Evolutionary conservation across 805 yeast genomes (phyloP).

Genomic region (Crinitomyces ghanaensis): DNA sequence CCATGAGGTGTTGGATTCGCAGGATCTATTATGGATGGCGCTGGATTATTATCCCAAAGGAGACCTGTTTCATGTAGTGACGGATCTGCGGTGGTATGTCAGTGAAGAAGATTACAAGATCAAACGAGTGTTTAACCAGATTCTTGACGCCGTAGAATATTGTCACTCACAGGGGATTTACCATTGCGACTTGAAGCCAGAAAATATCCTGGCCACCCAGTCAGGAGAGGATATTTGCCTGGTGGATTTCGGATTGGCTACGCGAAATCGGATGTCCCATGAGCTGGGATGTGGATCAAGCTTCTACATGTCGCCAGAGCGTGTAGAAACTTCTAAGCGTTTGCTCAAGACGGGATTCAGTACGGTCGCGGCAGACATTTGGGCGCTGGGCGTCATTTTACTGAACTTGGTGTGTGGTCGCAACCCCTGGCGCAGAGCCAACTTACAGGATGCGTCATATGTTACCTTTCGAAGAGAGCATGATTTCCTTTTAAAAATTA

Average conservation of each 20-base stretch:
- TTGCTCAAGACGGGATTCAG: constrained; percentile 32
- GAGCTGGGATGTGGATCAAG: constrained; percentile 77
- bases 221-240: constrained; percentile 42
- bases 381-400: constrained; percentile 77
- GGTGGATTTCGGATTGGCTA: constrained; percentile 85
- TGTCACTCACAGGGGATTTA: constrained; percentile 70
- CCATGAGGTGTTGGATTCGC: constrained; percentile 56
- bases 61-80: constrained; percentile 72
- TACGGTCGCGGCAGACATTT: constrained; percentile 68
- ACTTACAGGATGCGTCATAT: constrained; percentile 54
- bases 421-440: constrained; percentile 86
- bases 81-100: constrained; percentile 44
- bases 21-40: constrained; percentile 44
- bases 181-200: constrained; percentile 91
- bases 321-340: constrained; percentile 24
- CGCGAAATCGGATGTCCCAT: constrained; percentile 47
- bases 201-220: constrained; percentile 58
- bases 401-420: constrained; percentile 72
- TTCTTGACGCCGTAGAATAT: constrained; percentile 66
- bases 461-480: constrained; percentile 47
- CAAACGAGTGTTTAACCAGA: constrained; percentile 52
- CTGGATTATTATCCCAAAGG: constrained; percentile 77
- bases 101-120: constrained; percentile 37
- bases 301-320: constrained; percentile 89
- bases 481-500: constrained; percentile 45